Percentiles rank a stretch among this genome's conserved stretches.
These are phyloP conservation scores for Atkinsonella hypoxylon DNA, from an alignment of 2,329 filamentous ascomycete genomes.

Conservation along the genomic window DNA sequence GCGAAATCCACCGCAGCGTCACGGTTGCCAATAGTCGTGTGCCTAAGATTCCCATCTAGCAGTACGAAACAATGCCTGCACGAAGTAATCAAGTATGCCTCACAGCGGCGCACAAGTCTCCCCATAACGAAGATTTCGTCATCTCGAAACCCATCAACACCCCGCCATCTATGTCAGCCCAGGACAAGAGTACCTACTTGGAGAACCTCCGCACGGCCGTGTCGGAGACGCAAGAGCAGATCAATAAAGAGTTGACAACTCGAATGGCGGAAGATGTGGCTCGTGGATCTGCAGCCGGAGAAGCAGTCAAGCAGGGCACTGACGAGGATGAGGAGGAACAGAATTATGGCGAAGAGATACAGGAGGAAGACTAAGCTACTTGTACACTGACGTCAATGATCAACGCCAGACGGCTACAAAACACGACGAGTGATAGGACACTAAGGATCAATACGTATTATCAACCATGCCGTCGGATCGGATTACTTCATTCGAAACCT, in stretches of 20 bases:
- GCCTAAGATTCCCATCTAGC: neutral
- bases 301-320: slow-evolving; percentile 14
- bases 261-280: slow-evolving; percentile 65
- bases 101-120: slow-evolving; percentile 42
- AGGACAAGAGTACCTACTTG: slow-evolving; percentile 49
- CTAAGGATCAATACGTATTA: slow-evolving; percentile 9
- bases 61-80: neutral
- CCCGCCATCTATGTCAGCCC: slow-evolving; percentile 23
- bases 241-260: slow-evolving; percentile 60
- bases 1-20: neutral
- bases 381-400: neutral
- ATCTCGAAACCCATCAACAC: slow-evolving; percentile 24
- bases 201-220: slow-evolving; percentile 44
- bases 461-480: neutral
- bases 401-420: neutral
- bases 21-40: neutral
- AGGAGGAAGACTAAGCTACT: slow-evolving; percentile 42
- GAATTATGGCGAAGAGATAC: slow-evolving; percentile 77
- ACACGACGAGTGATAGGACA: slow-evolving; percentile 14
- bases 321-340: slow-evolving; percentile 55
- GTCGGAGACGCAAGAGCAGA: slow-evolving; percentile 44
- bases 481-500: neutral
- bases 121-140: slow-evolving; percentile 35
- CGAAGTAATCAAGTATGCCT: slow-evolving; percentile 16
- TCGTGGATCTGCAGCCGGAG: slow-evolving; percentile 23